A percentile compares a stretch with the other conserved stretches of the same genome.
Conservation (phyloP, 176 grass and related monocot genomes). For the Triticum monococcum region DNA sequence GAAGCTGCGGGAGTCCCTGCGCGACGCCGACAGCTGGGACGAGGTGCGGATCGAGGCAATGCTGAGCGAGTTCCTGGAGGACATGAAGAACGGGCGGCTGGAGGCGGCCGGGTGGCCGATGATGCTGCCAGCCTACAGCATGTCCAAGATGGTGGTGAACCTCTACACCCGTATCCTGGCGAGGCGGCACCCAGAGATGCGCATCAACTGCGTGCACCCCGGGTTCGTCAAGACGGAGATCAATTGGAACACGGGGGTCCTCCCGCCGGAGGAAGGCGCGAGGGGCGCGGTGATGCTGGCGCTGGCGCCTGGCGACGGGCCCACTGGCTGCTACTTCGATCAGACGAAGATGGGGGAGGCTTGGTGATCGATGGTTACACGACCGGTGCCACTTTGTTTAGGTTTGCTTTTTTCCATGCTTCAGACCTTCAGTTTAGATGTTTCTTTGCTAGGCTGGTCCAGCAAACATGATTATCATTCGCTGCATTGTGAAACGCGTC, state of each 20-base stretch:
- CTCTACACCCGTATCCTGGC: conserved; percentile 58
- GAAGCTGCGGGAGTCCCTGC: conserved; percentile 43
- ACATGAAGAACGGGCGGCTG: conserved; percentile 52
- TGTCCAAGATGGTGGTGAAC: conserved; percentile 64
- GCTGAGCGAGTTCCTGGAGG: conserved; percentile 52
- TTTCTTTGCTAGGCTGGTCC: too few relatives aligned
- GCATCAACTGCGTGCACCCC: conserved; percentile 57
- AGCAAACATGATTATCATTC: too few relatives aligned
- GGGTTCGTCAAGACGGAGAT: conserved; percentile 62
- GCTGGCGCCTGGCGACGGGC: conserved; percentile 38
- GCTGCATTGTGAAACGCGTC: too few relatives aligned
- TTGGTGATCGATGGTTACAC: conserved; percentile 17
- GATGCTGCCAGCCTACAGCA: conserved; percentile 69
- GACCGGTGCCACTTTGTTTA: too few relatives aligned
- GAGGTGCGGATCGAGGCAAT: conserved; percentile 32
- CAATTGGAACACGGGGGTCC: conserved; percentile 49
- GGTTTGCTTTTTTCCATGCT: too few relatives aligned
- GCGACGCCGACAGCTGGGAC: conserved; percentile 40
- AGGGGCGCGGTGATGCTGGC: conserved; percentile 58
- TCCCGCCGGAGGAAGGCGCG: conserved; percentile 58
- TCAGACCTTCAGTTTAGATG: neutral
- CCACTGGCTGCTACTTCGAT: conserved; percentile 63
- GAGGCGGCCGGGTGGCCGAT: conserved; percentile 63
- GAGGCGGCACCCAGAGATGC: conserved; percentile 48
- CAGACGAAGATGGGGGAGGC: conserved; percentile 37